A percentile compares a stretch with the other conserved stretches of the same genome.
Evolutionary conservation across 305 asterid genomes (phyloP).

Genomic region (Ilex paraguariensis): DNA sequence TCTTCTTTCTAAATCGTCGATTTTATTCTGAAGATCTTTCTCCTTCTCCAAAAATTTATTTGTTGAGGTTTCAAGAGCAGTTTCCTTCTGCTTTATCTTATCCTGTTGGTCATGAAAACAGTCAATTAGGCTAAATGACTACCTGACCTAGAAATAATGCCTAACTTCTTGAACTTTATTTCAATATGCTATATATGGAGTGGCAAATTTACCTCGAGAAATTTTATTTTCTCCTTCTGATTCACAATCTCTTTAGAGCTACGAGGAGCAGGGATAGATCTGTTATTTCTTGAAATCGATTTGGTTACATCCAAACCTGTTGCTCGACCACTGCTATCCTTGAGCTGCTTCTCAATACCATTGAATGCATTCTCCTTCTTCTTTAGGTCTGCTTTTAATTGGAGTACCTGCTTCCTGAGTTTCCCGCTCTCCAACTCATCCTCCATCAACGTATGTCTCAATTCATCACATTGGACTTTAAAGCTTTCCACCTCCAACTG

Average conservation of each 20-base stretch:
- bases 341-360: slow-evolving; percentile 57
- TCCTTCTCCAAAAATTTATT: slow-evolving; percentile 69
- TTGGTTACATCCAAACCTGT: slow-evolving; percentile 30
- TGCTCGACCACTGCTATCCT: slow-evolving; percentile 39
- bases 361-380: slow-evolving; percentile 53
- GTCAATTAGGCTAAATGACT: no score
- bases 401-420: slow-evolving; percentile 47
- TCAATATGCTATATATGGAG: not conserved
- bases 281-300: slow-evolving; percentile 34
- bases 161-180: no score
- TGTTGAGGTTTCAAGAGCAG: slow-evolving; percentile 56
- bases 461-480: slow-evolving; percentile 34
- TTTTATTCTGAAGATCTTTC: slow-evolving; percentile 58
- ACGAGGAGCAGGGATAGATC: slow-evolving; percentile 20
- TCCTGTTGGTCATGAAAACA: slow-evolving; percentile 27
- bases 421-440: slow-evolving; percentile 59
- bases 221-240: slow-evolving; percentile 69
- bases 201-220: slow-evolving; percentile 67
- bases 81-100: slow-evolving; percentile 65
- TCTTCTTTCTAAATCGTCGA: slow-evolving; percentile 58
- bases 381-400: slow-evolving; percentile 49
- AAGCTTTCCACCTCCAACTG: slow-evolving; percentile 45
- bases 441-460: slow-evolving; percentile 35
- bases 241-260: slow-evolving; percentile 50
- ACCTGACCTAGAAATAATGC: no score